Evolutionary conservation across 1,284 basidiomycete genomes (phyloP), one percentile per base, ranked within the genome.

Genomic region (Takashimella tepidaria): DNA sequence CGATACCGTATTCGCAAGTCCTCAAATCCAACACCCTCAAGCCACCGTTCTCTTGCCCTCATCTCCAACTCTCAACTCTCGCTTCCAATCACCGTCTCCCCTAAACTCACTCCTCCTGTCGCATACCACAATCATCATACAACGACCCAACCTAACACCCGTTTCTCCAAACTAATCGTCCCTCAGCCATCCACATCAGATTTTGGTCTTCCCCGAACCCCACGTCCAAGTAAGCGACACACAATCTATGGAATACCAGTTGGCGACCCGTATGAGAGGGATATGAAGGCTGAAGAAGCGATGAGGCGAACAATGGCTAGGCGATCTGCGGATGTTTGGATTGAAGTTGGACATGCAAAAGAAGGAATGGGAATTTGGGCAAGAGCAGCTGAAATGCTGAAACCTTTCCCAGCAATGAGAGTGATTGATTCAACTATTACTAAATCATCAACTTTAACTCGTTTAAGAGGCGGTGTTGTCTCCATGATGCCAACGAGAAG

Each of bases 371-470:
- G 55, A 12, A 4, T 61, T 5, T 42, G 59, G 8, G 51, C 60
- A 1, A 53, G 69, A 43, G 63, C 62, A 1, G 55, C 60, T 4
- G 68, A 72, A 45, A 69, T 72, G 64, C 50, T 70, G 45, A 68
- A 68, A 37, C 68, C 67, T 12, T 31, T 53, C 16, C 69, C 69
- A 1, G 67, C 68, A 1, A 54, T 72, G 55, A 41, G 61, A 10
- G 65, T 71, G 3, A 45, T 71, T 20, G 62, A 57, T 37, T 27
- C 52, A 3, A 25, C 50, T n/a, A 11, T n/a, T 13, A 40, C 27
- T 21, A 46, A 46, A 1, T 12, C 25, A 6, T 41, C 42, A 1
- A 49, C 53, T 1, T 21, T 64, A 12, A 49, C 19, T 19, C 46
- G 49, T 3, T 45, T 66, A 0, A 50, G 66, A 49, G 61, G 60